Percentiles rank a stretch among this genome's conserved stretches.
These are phyloP conservation scores for Heritiera fomes DNA, from an alignment of 345 rosid genomes.

Conservation along the genomic window DNA sequence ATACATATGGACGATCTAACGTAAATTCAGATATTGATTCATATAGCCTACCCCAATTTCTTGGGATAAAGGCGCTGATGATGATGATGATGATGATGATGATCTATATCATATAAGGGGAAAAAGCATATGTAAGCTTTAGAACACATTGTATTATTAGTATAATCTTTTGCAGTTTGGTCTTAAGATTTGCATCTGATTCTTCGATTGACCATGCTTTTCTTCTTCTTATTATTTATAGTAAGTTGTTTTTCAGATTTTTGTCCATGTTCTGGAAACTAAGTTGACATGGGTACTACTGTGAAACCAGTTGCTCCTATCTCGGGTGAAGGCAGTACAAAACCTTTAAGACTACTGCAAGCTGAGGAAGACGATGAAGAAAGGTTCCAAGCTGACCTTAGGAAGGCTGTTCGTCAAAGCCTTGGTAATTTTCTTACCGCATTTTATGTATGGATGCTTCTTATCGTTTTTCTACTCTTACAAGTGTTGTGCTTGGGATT, in stretches of 20 bases:
- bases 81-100: too few relatives aligned
- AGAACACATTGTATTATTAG: neutral
- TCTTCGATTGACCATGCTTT: neutral
- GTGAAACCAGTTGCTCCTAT: conserved; percentile 31
- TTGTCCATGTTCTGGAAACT: conserved; percentile 4
- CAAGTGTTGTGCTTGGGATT: neutral
- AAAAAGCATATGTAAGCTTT: neutral
- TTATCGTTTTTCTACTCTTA: conserved; percentile 7
- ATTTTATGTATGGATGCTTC: conserved; percentile 2
- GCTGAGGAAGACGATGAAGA: conserved; percentile 90
- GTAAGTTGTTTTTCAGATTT: conserved; percentile 4
- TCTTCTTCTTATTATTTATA: neutral
- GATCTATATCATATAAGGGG: too few relatives aligned
- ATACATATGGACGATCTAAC: too few relatives aligned
- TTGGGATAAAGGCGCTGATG: too few relatives aligned
- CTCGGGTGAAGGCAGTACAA: conserved; percentile 51
- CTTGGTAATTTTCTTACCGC: conserved; percentile 56
- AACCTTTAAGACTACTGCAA: conserved; percentile 71
- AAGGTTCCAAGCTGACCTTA: conserved; percentile 91
- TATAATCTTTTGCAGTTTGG: neutral
- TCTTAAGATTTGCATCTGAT: neutral
- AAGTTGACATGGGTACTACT: conserved; percentile 9
- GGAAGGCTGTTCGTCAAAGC: conserved; percentile 83
- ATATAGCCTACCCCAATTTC: too few relatives aligned
- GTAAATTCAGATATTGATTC: too few relatives aligned